Base-by-base conservation (phyloP, 352 stramenopile species). In the Pythium guiyangense region DNA sequence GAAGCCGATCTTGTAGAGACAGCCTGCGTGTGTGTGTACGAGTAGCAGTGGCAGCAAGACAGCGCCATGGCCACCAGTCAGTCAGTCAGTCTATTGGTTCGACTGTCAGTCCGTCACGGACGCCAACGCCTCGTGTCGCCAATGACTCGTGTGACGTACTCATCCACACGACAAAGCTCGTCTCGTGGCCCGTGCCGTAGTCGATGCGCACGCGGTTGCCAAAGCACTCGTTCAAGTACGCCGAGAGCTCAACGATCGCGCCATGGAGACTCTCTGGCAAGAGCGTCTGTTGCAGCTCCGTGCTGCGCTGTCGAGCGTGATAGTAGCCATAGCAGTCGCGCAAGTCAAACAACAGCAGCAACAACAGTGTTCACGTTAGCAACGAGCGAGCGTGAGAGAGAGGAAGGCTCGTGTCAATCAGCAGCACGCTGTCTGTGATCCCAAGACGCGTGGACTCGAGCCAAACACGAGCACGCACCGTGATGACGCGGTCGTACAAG, bases 1-100 rank as follows among this genome's bases (percentile, higher is more conserved):
- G 61, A 92, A 97, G 14, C 90, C 89, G 47, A 97, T 73, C 63
- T 97, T 97, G 65, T 93, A 88, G 31, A 94, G 69, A 53, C 79
- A 89, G 40, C 73, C 84, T 94, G 42, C 18, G 27, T 40, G 47
- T 17, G 22, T 46, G 15, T 25, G 40, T 6, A 25, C 5, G 45
- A 22, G 20, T 22, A 2, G 8, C 8, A 46, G 6, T 62, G 15
- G 44, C 17, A 62, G 31, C 17, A 49, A 29, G 15, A 39, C 25
- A 58, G n/a, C 25, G 49, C 22, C 57, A 20, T 54, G 50, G 59
- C 5, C n/a, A n/a, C n/a, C n/a, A n/a, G n/a, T n/a, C n/a, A n/a
- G n/a, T n/a, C 42, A n/a, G 66, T 31, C 14, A 52, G 43, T 48
- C 2, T 49, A 49, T 29, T 4, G 11, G 17, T n/a, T n/a, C n/a